Conservation (phyloP, 495 filamentous ascomycete genomes). For the Podospora anserina region DNA sequence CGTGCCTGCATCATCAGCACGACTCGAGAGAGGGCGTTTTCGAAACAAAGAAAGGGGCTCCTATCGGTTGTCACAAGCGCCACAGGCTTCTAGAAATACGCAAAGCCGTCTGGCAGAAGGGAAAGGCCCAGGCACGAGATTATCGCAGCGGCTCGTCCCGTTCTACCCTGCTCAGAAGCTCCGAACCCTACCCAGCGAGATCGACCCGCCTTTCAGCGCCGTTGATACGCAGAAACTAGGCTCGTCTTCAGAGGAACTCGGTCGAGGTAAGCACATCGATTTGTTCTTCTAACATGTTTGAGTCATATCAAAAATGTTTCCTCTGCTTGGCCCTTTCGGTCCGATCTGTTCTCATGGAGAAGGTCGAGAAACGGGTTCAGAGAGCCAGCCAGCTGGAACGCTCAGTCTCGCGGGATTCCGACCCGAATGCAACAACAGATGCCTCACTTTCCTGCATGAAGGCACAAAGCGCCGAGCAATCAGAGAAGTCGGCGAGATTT, state of each 20-base stretch:
- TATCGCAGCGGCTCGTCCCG: constrained; percentile 4
- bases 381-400: not conserved
- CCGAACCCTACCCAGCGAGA: not conserved
- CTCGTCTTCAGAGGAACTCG: not conserved
- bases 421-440: not conserved
- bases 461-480: constrained; percentile 21
- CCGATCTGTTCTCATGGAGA: not conserved
- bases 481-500: constrained; percentile 19
- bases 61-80: constrained; percentile 8
- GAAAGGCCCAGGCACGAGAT: not conserved
- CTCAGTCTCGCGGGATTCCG: constrained; percentile 1
- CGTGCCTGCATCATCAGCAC: constrained; percentile 22
- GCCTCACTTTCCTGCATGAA: constrained; percentile 16
- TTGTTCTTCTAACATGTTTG: not conserved
- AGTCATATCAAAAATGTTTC: not conserved
- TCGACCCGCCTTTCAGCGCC: not conserved
- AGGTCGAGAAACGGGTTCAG: not conserved
- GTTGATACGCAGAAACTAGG: not conserved
- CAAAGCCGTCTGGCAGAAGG: not conserved
- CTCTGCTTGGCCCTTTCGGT: not conserved
- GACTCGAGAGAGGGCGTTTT: constrained; percentile 15
- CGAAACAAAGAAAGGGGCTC: constrained; percentile 7
- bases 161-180: not conserved
- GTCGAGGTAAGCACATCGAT: not conserved
- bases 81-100: not conserved